Conservation (phyloP, 1,284 basidiomycete genomes). For the Volvariella volvacea region DNA sequence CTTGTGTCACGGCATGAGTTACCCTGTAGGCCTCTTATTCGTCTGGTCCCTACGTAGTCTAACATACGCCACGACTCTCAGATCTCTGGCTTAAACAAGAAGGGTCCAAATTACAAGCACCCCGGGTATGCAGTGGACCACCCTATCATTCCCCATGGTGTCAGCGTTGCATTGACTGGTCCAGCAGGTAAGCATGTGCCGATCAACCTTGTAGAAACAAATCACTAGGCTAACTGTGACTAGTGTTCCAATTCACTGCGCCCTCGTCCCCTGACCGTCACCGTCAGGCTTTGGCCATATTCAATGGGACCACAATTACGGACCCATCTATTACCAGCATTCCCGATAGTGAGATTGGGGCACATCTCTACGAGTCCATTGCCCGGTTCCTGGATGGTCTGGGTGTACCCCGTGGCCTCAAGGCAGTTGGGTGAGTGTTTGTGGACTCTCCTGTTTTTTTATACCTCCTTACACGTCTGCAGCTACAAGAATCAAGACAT, state of each 20-base stretch:
- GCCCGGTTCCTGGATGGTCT: conserved; percentile 85
- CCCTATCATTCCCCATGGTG: conserved; percentile 91
- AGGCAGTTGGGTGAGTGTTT: conserved; percentile 60
- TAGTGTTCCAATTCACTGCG: conserved; percentile 90
- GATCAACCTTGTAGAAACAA: background rate
- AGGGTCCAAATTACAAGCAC: conserved; percentile 84
- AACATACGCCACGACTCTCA: too few relatives aligned
- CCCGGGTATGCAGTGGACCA: conserved; percentile 76
- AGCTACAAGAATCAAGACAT: conserved; percentile 64
- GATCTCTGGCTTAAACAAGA: conserved; percentile 96
- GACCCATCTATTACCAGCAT: conserved; percentile 71
- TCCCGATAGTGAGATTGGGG: conserved; percentile 79
- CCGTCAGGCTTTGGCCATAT: conserved; percentile 83
- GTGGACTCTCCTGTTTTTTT: background rate
- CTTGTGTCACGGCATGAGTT: conserved; percentile 84
- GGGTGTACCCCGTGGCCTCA: conserved; percentile 84
- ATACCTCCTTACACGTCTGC: background rate
- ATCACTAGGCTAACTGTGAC: conserved; percentile 1
- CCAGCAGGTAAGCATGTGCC: conserved; percentile 60
- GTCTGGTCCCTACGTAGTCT: too few relatives aligned
- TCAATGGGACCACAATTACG: conserved; percentile 57
- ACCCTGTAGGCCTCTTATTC: conserved; percentile 51
- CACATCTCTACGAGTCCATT: conserved; percentile 83
- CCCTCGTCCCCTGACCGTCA: conserved; percentile 89
- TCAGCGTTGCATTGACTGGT: conserved; percentile 84